phyloP scores from a whole-genome alignment of 176 grass and related monocot genomes.

The Pharus latifolius region DNA sequence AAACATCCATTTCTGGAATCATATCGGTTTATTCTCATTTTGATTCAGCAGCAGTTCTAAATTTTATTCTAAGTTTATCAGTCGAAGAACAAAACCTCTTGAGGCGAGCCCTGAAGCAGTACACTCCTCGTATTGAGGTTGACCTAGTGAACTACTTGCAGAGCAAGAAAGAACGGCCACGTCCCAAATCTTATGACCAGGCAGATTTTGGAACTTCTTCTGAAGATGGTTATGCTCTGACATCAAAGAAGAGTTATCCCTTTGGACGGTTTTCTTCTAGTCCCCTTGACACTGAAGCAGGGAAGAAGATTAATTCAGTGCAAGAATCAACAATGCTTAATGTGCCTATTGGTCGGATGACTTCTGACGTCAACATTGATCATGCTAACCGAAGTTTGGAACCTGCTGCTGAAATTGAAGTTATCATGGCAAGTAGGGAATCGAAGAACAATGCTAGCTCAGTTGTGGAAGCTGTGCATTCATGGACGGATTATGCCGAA shows the following conservation, averaged over 20 bases:
- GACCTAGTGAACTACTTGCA: slow-evolving; percentile 91
- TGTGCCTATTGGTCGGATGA: neutral
- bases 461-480: slow-evolving; percentile 37
- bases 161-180: slow-evolving; percentile 81
- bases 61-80: slow-evolving; percentile 76
- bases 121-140: slow-evolving; percentile 85
- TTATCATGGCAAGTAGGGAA: slow-evolving; percentile 22
- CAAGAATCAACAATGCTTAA: slow-evolving; percentile 34
- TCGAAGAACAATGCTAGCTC: slow-evolving; percentile 12
- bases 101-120: slow-evolving; percentile 75
- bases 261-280: slow-evolving; percentile 52
- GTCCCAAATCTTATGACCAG: slow-evolving; percentile 71
- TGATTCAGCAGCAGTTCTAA: slow-evolving; percentile 66
- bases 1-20: slow-evolving; percentile 75
- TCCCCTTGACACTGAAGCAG: slow-evolving; percentile 39
- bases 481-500: slow-evolving; percentile 50
- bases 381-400: slow-evolving; percentile 25
- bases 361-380: slow-evolving; percentile 14
- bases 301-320: slow-evolving; percentile 25
- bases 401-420: slow-evolving; percentile 9
- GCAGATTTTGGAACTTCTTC: slow-evolving; percentile 65
- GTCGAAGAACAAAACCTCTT: slow-evolving; percentile 78
- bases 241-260: slow-evolving; percentile 41
- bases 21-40: slow-evolving; percentile 88
- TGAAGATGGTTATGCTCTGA: slow-evolving; percentile 57